A percentile compares a stretch with the other conserved stretches of the same genome.
Evolutionary conservation across 106 monocot species (phyloP).

Genomic region (Ottelia alismoides): DNA sequence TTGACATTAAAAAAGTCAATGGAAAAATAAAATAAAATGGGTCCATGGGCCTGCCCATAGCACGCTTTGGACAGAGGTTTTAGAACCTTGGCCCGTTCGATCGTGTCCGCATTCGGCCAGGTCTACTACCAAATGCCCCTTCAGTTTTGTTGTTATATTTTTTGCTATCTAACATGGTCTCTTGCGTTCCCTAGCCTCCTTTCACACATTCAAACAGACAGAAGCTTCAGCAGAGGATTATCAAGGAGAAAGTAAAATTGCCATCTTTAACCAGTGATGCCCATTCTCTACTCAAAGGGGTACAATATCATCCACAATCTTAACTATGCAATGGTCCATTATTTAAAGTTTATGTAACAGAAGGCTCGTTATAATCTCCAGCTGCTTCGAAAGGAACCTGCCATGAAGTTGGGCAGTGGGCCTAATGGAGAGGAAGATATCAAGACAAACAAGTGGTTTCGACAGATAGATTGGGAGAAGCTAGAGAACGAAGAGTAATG

Average conservation of each 20-base stretch:
- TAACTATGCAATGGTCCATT: too few relatives aligned
- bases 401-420: constrained; percentile 15
- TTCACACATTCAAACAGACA: constrained; percentile 15
- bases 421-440: constrained; percentile 10
- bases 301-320: too few relatives aligned
- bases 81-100: too few relatives aligned
- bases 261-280: constrained; percentile 18
- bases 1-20: too few relatives aligned
- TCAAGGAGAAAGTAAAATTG: constrained; percentile 18
- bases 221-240: constrained; percentile 19
- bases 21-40: too few relatives aligned
- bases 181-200: constrained; percentile 15
- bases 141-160: neutral
- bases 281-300: constrained; percentile 21
- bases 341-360: too few relatives aligned
- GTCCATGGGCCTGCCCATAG: too few relatives aligned
- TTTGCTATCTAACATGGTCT: neutral
- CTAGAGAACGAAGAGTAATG: constrained; percentile 17
- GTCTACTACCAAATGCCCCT: too few relatives aligned
- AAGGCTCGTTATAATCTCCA: too few relatives aligned
- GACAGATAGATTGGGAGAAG: constrained; percentile 16
- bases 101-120: too few relatives aligned
- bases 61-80: too few relatives aligned
- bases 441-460: constrained; percentile 22
- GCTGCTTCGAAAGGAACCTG: constrained; percentile 20